phyloP scores from a whole-genome alignment of 2,329 filamentous ascomycete species.

The Teratosphaeria epicoccoides region DNA sequence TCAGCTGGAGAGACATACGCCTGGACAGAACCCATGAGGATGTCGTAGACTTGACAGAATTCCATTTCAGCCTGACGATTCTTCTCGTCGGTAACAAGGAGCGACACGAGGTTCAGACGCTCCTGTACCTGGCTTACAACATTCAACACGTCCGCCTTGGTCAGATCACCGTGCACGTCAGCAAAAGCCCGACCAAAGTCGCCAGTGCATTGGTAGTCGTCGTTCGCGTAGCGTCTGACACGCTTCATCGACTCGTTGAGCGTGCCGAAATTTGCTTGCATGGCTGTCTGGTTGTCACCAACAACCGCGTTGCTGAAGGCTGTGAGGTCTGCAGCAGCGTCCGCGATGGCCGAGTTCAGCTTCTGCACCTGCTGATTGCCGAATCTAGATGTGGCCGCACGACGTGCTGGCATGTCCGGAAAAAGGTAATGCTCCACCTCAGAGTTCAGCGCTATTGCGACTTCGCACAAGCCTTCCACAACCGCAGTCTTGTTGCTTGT shows the following conservation, averaged over 20 bases:
- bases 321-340: not conserved
- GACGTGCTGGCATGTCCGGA: not conserved
- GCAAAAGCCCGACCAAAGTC: not conserved
- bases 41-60: not conserved
- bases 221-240: not conserved
- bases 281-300: not conserved
- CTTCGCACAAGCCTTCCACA: not conserved
- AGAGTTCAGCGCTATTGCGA: not conserved
- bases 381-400: not conserved
- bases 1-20: not conserved
- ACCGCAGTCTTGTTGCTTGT: not conserved
- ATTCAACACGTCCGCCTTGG: not conserved
- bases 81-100: not conserved
- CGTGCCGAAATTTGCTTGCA: not conserved
- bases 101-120: not conserved
- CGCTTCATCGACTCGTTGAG: not conserved
- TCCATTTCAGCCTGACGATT: not conserved
- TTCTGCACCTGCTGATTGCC: not conserved
- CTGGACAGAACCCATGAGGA: not conserved
- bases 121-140: not conserved
- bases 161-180: not conserved
- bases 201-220: not conserved
- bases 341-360: not conserved
- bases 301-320: not conserved
- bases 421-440: not conserved